Conservation (phyloP, 2,329 filamentous ascomycete genomes). For the Leptodontidium sp. region DNA sequence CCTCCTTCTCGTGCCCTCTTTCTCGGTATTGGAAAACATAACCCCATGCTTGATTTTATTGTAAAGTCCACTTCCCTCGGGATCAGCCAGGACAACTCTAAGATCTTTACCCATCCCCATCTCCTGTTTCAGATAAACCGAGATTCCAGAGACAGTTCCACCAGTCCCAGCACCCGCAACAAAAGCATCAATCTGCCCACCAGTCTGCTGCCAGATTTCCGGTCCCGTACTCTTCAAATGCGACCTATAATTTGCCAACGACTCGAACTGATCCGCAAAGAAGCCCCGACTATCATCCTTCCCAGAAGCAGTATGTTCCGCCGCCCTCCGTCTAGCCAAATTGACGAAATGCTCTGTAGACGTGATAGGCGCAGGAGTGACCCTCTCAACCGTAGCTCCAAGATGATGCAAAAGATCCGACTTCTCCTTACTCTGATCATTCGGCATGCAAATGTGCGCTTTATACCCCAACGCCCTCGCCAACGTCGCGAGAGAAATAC, state of each 20-base stretch:
- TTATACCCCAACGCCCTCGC: conserved; percentile 88
- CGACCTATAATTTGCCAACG: conserved; percentile 84
- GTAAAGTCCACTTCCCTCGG: conserved; percentile 91
- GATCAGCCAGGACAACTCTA: conserved; percentile 86
- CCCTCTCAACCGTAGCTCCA: conserved; percentile 90
- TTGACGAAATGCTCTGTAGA: conserved; percentile 95
- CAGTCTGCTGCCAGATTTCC: conserved; percentile 84
- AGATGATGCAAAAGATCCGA: conserved; percentile 87
- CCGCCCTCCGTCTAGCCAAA: conserved; percentile 78
- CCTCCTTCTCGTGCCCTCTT: conserved; percentile 86
- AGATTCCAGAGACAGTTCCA: conserved; percentile 89
- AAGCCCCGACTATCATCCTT: conserved; percentile 77
- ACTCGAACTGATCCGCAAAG: conserved; percentile 98
- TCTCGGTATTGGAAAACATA: conserved; percentile 91
- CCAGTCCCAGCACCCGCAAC: conserved; percentile 94
- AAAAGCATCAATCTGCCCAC: conserved; percentile 81
- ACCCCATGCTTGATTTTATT: conserved; percentile 93
- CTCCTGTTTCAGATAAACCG: conserved; percentile 79
- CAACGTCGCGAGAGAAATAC: conserved; percentile 91
- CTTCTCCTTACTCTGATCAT: conserved; percentile 90
- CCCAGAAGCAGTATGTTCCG: conserved; percentile 70
- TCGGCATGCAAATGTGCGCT: conserved; percentile 97
- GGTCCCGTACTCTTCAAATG: conserved; percentile 86
- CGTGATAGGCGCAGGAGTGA: conserved; percentile 91
- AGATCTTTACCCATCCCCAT: conserved; percentile 50